Percentiles rank a stretch among this genome's conserved stretches.
These are phyloP conservation scores for Aspergillus ochraceus DNA, from an alignment of 2,329 filamentous ascomycete genomes.

Conservation along the genomic window DNA sequence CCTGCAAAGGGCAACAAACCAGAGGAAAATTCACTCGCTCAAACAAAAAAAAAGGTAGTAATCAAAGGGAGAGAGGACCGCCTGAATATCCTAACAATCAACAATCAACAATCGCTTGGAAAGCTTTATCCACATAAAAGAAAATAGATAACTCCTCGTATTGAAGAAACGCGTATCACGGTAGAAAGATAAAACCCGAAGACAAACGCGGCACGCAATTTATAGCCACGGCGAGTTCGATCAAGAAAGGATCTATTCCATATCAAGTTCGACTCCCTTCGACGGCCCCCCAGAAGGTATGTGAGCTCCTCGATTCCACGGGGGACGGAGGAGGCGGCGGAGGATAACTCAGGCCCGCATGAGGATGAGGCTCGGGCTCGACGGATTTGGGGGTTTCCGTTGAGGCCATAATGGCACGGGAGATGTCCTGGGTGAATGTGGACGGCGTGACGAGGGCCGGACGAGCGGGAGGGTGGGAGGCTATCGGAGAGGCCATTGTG, in stretches of 20 bases:
- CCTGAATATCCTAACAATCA: neutral
- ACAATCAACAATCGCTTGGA: neutral
- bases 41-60: neutral
- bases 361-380: slow-evolving; percentile 28
- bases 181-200: too few relatives aligned
- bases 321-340: slow-evolving; percentile 34
- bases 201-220: too few relatives aligned
- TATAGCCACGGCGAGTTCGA: neutral
- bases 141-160: neutral
- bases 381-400: slow-evolving; percentile 32
- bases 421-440: slow-evolving; percentile 39
- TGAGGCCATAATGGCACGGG: slow-evolving; percentile 39
- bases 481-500: slow-evolving; percentile 22
- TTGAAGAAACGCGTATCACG: neutral
- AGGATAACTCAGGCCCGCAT: slow-evolving; percentile 21
- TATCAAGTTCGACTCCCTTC: slow-evolving; percentile 2
- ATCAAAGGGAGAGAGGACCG: neutral
- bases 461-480: slow-evolving; percentile 17
- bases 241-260: neutral
- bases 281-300: slow-evolving; percentile 6
- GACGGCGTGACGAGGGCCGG: slow-evolving; percentile 23
- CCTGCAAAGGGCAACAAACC: neutral
- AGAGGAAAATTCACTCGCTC: neutral
- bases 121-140: neutral
- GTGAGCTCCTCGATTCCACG: slow-evolving; percentile 20